phyloP scores from a whole-genome alignment of 2,329 filamentous ascomycete genomes.

The Monilinia laxa region DNA sequence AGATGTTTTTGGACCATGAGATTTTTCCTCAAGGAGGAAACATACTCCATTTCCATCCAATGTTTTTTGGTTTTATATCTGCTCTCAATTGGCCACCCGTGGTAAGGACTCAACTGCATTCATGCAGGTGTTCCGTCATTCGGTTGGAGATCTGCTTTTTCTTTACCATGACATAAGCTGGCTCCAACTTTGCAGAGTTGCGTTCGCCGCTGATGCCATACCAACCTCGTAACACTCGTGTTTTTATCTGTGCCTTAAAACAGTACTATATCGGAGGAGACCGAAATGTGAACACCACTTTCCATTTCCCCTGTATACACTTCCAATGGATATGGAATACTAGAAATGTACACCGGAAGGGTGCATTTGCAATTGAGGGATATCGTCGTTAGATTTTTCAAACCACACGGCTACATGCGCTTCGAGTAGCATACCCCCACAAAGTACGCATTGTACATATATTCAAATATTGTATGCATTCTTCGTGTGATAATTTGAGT shows the following conservation, averaged over 20 bases:
- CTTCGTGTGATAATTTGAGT: not conserved
- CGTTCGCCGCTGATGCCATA: not conserved
- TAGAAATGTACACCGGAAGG: no score
- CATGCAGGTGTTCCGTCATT: not conserved
- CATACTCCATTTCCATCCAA: not conserved
- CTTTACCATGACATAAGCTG: not conserved
- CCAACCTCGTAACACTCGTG: not conserved
- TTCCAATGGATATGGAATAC: not conserved
- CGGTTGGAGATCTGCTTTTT: not conserved
- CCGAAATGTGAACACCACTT: not conserved
- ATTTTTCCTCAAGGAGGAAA: not conserved
- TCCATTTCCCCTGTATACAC: not conserved
- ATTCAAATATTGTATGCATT: no score
- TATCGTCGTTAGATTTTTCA: not conserved
- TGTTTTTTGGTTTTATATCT: not conserved
- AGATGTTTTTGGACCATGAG: no score
- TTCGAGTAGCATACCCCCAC: not conserved
- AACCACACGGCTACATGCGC: not conserved
- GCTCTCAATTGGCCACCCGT: not conserved
- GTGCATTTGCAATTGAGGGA: no score
- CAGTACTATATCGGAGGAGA: not conserved
- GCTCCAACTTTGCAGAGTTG: no score
- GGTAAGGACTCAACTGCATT: no score
- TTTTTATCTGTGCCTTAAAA: not conserved
- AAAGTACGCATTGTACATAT: no score